Conservation (phyloP, 495 filamentous ascomycete species). For the Melanomma pulvis-pyrius region DNA sequence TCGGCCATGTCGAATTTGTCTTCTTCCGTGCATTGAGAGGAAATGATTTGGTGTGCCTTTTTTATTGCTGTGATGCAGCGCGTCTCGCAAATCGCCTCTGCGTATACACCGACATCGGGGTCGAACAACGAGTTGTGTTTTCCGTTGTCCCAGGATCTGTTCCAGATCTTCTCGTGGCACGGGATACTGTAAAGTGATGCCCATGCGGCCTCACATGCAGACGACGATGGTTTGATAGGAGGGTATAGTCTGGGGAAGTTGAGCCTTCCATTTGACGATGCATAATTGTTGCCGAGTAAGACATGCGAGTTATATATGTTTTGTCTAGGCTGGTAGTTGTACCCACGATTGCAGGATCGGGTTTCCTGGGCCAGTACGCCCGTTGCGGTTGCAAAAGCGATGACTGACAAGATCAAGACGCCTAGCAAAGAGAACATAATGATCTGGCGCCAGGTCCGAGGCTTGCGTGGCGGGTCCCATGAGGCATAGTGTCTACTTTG, state of each 20-base stretch:
- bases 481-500: not conserved
- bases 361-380: constrained; percentile 11
- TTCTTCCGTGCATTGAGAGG: constrained; percentile 18
- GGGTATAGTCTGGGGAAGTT: constrained; percentile 19
- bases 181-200: constrained; percentile 2
- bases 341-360: not conserved
- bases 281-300: not conserved
- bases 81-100: not conserved
- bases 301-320: not conserved
- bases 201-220: constrained; percentile 18
- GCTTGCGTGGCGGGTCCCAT: constrained; percentile 1
- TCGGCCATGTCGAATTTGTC: constrained; percentile 19
- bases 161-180: constrained; percentile 33
- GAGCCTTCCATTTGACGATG: constrained; percentile 14
- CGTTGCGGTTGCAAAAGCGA: constrained; percentile 18
- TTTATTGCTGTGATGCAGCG: constrained; percentile 6
- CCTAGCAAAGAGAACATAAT: constrained; percentile 8
- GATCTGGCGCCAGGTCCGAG: constrained; percentile 15
- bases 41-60: constrained; percentile 17
- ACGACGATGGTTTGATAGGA: not conserved
- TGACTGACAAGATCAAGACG: constrained; percentile 5
- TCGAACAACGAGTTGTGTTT: constrained; percentile 27
- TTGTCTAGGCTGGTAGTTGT: not conserved
- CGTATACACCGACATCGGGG: constrained; percentile 11
- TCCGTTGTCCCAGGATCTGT: constrained; percentile 28